Evolutionary conservation across 495 filamentous ascomycete genomes (phyloP).

Genomic region (Neurospora sp.): DNA sequence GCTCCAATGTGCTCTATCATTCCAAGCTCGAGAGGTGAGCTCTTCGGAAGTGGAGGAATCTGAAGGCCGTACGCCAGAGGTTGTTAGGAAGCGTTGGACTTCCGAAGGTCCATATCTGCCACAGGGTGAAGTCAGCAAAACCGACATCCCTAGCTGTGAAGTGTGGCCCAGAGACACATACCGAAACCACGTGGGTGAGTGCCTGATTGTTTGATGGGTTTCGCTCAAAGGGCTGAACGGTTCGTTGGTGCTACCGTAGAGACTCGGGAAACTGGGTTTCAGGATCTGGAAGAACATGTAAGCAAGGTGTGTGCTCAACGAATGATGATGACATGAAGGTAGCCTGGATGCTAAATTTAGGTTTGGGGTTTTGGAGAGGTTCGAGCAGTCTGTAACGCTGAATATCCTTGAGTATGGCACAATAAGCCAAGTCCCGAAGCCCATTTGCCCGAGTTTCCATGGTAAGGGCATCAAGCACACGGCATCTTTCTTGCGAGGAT

Average conservation of each 20-base stretch:
- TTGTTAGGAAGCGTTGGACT: background rate
- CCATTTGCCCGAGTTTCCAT: too few species aligned
- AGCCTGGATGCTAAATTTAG: too few species aligned
- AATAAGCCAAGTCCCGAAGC: too few species aligned
- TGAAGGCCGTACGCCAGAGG: background rate
- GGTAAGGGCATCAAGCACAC: too few species aligned
- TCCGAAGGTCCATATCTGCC: background rate
- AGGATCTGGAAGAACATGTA: too few species aligned
- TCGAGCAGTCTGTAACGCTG: too few species aligned
- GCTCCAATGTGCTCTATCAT: background rate
- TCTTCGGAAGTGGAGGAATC: background rate
- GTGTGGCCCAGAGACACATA: background rate
- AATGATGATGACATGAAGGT: too few species aligned
- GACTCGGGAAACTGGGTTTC: too few species aligned
- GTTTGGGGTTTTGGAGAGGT: too few species aligned
- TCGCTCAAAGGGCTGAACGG: background rate
- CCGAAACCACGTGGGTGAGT: background rate
- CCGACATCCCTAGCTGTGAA: background rate
- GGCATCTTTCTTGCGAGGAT: too few species aligned
- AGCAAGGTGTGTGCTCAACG: too few species aligned
- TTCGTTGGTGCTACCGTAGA: background rate
- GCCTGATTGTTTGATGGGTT: background rate
- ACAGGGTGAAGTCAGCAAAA: background rate
- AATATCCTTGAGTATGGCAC: too few species aligned
- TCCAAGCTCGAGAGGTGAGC: background rate